Base-by-base conservation (phyloP, 768 basidiomycete species). In the Crepidotus variabilis region DNA sequence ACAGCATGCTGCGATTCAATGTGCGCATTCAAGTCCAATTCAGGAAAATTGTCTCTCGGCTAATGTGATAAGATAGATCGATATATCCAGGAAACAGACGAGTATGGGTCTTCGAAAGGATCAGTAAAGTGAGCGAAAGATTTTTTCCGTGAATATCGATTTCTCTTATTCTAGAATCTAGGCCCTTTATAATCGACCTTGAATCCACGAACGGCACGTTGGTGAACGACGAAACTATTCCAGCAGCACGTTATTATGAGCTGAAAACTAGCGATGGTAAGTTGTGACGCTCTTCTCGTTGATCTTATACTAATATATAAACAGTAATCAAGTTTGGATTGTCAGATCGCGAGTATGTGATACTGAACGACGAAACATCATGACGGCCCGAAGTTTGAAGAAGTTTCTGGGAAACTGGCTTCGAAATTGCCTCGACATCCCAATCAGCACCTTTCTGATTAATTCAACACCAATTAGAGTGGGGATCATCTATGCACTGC, bases 141-240 rank as follows among this genome's bases (percentile, higher is more conserved):
- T 28, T 48, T 50, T 43, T 20, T 23, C 14, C 35, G 10, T 9
- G n/a, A 21, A 3, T 39, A 43, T 21, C 18, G 11, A 39, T 4
- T 28, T 52, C 54, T 60, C 49, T 61, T 43, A 47, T 47, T 49
- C 23, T 46, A 52, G 45, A 34, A 46, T 33, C 13, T 61, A 98
- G 94, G 67, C 94, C 97, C 1, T 99, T 94, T 69, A 83, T 99
- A 50, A 97, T 99, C 57, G 97, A 99, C 72, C 83, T 99, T 8
- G 95, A 99, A 63, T 97, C 94, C n/a, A 98, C 97, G 2, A 99
- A 99, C 67, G 87, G 91, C 1, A 98, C 97, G 0, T 79, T 83
- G 62, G 96, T 99, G 47, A 98, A 98, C 64, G 92, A 87, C 59
- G 82, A 88, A 64, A 72, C 79, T 49, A 88, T 98, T 59, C 97